Percentiles rank a stretch among this genome's conserved stretches.
Evolutionary conservation across 139 green algal species (phyloP).

Genomic region (Chlorella sp.): DNA sequence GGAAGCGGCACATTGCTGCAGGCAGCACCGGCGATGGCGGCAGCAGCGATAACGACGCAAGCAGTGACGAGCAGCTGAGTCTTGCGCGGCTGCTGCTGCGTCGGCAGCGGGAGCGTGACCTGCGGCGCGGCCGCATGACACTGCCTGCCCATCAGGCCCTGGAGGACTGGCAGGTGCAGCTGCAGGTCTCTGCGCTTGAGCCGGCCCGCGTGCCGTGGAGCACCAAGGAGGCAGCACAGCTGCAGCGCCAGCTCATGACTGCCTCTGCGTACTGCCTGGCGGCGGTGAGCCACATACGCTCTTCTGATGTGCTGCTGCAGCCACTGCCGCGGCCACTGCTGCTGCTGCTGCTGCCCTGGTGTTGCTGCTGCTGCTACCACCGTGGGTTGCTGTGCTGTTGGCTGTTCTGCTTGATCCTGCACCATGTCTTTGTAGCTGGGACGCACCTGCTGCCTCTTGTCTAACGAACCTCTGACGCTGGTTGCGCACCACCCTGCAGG

Average conservation of each 20-base stretch:
- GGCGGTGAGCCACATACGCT: neutral
- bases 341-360: neutral
- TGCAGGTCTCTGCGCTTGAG: neutral
- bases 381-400: neutral
- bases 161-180: neutral
- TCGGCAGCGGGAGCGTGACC: neutral
- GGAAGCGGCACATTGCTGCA: neutral
- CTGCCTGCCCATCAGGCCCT: neutral
- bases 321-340: neutral
- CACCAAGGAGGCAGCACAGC: too few relatives aligned
- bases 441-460: too few relatives aligned
- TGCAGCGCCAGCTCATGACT: neutral
- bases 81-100: conserved; percentile 8
- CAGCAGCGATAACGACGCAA: neutral
- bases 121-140: neutral
- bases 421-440: too few relatives aligned
- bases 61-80: neutral
- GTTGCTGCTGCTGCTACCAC: neutral
- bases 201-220: too few relatives aligned
- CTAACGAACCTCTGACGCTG: too few relatives aligned
- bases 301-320: neutral
- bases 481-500: neutral
- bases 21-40: too few relatives aligned
- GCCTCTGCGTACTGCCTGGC: conserved; percentile 26
- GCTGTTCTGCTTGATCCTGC: neutral